Evolutionary conservation across 306 rosid species (phyloP), one percentile per base, ranked within the genome.

Genomic region (Dalbergia cochinchinensis): DNA sequence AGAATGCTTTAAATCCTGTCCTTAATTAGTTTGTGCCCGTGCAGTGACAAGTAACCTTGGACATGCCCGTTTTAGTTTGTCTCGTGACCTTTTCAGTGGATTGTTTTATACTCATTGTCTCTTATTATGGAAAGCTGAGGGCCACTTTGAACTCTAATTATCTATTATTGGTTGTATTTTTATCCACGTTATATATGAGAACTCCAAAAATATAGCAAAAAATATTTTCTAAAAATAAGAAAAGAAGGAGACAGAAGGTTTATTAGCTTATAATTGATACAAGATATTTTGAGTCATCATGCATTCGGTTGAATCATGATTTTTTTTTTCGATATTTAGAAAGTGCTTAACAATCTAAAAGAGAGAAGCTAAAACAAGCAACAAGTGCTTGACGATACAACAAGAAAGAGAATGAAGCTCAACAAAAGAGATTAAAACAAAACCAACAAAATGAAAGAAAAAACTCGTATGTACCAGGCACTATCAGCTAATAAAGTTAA

Each of bases 1-100:
- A 4, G 57, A 50, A 74, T 60, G 63, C 69, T 50, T 66, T 20
- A 76, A 65, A 42, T 54, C 22, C 45, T 44, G 69, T 58, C 53
- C 70, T 18, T 78, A 50, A 11, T 11, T 14, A 64, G 50, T 59
- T 18, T 41, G 63, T 48, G 74, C 33, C 6, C 60, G 50, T 39
- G 61, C 39, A 65, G 72, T 73, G 71, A 53, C 73, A 26, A 65
- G 66, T 18, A 66, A 44, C 61, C 61, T 44, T 42, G 69, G 74
- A 60, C 74, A 68, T 68, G 53, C 51, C 84, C 34, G 69, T 79
- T 79, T 79, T 41, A 19, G 54, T 60, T 73, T 61, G 84, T 84
- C 74, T 39, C 2, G 71, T 79, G 77, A 70, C 57, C 64, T 74
- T 74, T 59, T 62, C 68, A 59, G 5, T 73, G 39, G 54, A 78